These are phyloP conservation scores for Ogataea nitratoaversa DNA, from an alignment of 805 yeast species.

Conservation along the genomic window DNA sequence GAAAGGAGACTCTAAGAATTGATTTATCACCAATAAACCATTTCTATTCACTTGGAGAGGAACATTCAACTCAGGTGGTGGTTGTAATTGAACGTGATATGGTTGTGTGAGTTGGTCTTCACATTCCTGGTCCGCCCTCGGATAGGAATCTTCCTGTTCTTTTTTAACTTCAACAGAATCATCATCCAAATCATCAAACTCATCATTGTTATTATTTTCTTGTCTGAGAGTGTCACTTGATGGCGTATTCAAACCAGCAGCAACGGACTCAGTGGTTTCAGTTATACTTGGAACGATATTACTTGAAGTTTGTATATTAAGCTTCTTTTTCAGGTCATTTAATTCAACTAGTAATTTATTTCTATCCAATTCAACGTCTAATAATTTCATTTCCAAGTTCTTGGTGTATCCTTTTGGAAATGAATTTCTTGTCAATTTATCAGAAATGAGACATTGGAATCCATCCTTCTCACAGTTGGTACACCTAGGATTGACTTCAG, in stretches of 20 bases:
- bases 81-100: no score
- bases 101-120: not conserved
- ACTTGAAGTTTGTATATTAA: slow-evolving; percentile 2
- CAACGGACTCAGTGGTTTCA: slow-evolving; percentile 9
- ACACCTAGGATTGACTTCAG: slow-evolving; percentile 49
- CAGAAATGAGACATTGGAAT: slow-evolving; percentile 67
- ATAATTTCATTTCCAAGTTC: slow-evolving; percentile 59
- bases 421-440: slow-evolving; percentile 69
- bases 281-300: not conserved
- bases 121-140: not conserved
- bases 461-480: slow-evolving; percentile 62
- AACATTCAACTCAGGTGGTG: not conserved
- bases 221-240: no score
- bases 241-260: not conserved
- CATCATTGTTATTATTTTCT: slow-evolving; percentile 1
- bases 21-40: slow-evolving; percentile 24
- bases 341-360: slow-evolving; percentile 35
- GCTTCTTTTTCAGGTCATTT: slow-evolving; percentile 21
- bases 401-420: slow-evolving; percentile 82
- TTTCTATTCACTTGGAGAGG: slow-evolving; percentile 12
- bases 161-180: not conserved
- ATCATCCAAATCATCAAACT: slow-evolving; percentile 8
- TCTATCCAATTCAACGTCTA: slow-evolving; percentile 55
- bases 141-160: not conserved
- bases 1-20: slow-evolving; percentile 26